Evolutionary conservation across 345 rosid genomes (phyloP), one percentile per base, ranked within the genome.

Genomic region (Hevea brasiliensis): DNA sequence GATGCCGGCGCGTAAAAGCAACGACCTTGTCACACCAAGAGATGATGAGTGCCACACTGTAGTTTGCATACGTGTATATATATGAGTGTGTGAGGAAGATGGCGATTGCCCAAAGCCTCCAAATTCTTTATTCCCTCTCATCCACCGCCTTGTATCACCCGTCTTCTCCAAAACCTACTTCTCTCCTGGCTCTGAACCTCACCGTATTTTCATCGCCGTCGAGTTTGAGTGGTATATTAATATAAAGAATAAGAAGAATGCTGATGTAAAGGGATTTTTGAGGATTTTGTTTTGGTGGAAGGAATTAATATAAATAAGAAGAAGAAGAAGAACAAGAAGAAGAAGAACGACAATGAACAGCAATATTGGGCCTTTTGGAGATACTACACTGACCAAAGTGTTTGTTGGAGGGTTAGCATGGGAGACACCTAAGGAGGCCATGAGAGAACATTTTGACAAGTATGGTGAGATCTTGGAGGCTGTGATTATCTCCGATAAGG

Each of bases 381-480:
- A 95, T 84, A 89, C 99, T 6, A 91, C 97, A 53, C 82, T 95
- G 72, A 95, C 99, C 76, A 95, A 95, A 82, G 94, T 95, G 74
- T 95, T 95, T 72, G 96, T 95, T 4, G 99, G 99, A 47, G 99
- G 99, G 1, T 82, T 95, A 45, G 97, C 99, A 24, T 95, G 98
- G 99, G 99, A 95, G 74, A 92, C 97, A 4, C 91, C 90, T 2
- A 95, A 87, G 76, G 98, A 91, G 59, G 89, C 90, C 79, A 13
- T 92, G 87, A 79, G 88, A 66, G 89, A 91, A 45, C 99, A 95
- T 81, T 95, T 90, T 67, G 91, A 90, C 23, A 89, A 85, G 84
- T 95, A 77, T 41, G 99, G 99, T 63, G 90, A 92, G 56, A 95
- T 95, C 84, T 75, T 95, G 67, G 99, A 95, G 78, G 96, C 99